A percentile compares a stretch with the other conserved stretches of the same genome.
Evolutionary conservation across 192 early-diverging fungal species (phyloP).

Genomic region (Cetraspora pellucida): DNA sequence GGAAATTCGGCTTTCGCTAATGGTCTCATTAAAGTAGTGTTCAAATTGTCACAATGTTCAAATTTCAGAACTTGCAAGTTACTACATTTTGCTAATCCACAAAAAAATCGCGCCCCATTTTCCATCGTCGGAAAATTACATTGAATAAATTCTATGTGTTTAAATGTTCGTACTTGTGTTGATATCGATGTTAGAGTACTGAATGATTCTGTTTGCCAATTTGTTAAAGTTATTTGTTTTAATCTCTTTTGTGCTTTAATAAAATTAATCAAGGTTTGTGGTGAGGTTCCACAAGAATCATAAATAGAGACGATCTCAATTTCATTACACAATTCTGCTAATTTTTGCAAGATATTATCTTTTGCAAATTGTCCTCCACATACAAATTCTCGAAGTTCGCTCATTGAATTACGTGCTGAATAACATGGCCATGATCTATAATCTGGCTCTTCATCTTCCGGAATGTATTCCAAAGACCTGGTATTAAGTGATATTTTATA

Average conservation of each 20-base stretch:
- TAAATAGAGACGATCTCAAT: slow-evolving; percentile 4
- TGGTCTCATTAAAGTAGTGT: slow-evolving; percentile 13
- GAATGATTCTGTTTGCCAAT: background rate
- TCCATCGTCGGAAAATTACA: background rate
- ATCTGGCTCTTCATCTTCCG: background rate
- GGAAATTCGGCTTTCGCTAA: background rate
- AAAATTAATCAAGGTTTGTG: background rate
- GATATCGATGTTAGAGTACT: background rate
- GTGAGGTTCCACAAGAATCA: slow-evolving; percentile 2
- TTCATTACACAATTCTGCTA: background rate
- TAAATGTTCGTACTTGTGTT: background rate
- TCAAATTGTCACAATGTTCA: slow-evolving; percentile 7
- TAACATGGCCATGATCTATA: slow-evolving; percentile 25
- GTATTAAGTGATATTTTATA: background rate
- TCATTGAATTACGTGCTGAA: background rate
- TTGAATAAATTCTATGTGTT: slow-evolving; percentile 2
- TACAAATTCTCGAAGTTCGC: slow-evolving; percentile 2
- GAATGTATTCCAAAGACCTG: background rate
- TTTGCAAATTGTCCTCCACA: slow-evolving; percentile 14
- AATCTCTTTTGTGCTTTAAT: slow-evolving; percentile 12
- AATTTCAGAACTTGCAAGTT: slow-evolving; percentile 19
- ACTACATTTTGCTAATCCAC: slow-evolving; percentile 2
- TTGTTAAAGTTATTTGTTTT: background rate
- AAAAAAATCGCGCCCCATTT: background rate
- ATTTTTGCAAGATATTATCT: background rate